A percentile compares a stretch with the other conserved stretches of the same genome.
These are phyloP conservation scores for Solanum hybrid DNA, from an alignment of 305 asterid species.

Conservation along the genomic window DNA sequence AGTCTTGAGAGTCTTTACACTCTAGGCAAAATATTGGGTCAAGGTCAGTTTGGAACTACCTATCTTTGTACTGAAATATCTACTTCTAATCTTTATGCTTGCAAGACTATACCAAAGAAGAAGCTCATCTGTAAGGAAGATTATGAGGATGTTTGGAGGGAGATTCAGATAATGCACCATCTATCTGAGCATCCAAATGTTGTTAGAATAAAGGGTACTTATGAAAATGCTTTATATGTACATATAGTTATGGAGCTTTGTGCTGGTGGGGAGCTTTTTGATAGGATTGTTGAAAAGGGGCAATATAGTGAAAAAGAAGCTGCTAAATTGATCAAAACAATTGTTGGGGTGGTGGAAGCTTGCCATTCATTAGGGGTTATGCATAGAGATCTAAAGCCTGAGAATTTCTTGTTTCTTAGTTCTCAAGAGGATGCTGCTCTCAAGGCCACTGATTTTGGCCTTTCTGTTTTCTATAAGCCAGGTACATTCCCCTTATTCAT, in stretches of 20 bases:
- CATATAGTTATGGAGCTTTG: constrained; percentile 95
- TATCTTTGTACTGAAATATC: constrained; percentile 67
- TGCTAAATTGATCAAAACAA: constrained; percentile 68
- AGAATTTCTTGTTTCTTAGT: constrained; percentile 76
- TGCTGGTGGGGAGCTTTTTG: constrained; percentile 89
- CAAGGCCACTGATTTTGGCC: constrained; percentile 92
- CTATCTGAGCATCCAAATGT: constrained; percentile 87
- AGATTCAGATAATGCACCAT: constrained; percentile 97
- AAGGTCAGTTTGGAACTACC: constrained; percentile 89
- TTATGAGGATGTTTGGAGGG: constrained; percentile 48
- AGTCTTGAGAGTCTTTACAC: constrained; percentile 46
- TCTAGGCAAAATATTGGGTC: constrained; percentile 74
- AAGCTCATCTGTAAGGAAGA: constrained; percentile 66
- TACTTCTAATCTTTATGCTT: constrained; percentile 51
- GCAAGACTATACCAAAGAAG: constrained; percentile 85
- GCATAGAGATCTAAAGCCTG: constrained; percentile 44
- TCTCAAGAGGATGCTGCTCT: constrained; percentile 72
- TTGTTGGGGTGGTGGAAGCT: constrained; percentile 81
- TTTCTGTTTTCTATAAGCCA: constrained; percentile 88
- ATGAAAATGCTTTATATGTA: constrained; percentile 59
- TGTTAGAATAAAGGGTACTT: constrained; percentile 82
- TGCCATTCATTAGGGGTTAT: constrained; percentile 84
- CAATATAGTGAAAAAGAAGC: constrained; percentile 89
- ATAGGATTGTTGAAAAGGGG: constrained; percentile 83
- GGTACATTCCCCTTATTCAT: constrained; percentile 21